Evolutionary conservation across 352 stramenopile genomes (phyloP), one percentile per base, ranked within the genome.

Genomic region (Phytophthora sp.): DNA sequence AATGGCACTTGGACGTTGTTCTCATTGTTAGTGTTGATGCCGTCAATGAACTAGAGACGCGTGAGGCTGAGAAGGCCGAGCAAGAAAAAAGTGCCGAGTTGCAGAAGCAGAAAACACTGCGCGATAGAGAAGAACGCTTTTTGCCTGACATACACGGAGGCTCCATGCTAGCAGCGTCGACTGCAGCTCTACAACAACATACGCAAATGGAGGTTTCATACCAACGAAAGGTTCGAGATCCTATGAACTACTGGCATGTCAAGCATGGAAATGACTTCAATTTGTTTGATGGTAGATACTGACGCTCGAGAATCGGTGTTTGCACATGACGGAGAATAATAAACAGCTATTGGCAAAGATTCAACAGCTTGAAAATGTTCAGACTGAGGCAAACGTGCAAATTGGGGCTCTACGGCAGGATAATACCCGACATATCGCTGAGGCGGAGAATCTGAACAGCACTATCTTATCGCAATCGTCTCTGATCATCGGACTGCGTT

Each of bases 311-410:
- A 89, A 82, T 37, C 69, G 75, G 3, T 87, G 71, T 27, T 72
- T 77, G 30, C 80, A 90, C 38, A 53, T 87, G 45, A 68, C 75
- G 44, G 77, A 84, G 18, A 92, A 90, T 58, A 90, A 87, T 69
- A 89, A 88, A 42, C 82, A 77, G n/a, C 67, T 92, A 2, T 39
- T 92, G n/a, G 32, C 27, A 2, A 87, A 79, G 57, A 90, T 92
- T 26, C 69, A 90, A 41, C 74, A 84, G 26, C 60, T 89, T 12
- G 78, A 90, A 58, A 81, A 84, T 11, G 69, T 53, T 1, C 70
- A 90, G 32, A 66, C 53, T 3, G 75, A 90, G 49, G 58, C 66
- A n/a, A 62, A 75, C 3, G 27, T 44, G 0, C 52, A 80, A 34
- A 72, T 87, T 21, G 46, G 67, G 2, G 45, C 45, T 39, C 62